A percentile compares a stretch with the other conserved stretches of the same genome.
phyloP scores from a whole-genome alignment of 78 protist genomes.

The Dictyostelium capitatum region DNA sequence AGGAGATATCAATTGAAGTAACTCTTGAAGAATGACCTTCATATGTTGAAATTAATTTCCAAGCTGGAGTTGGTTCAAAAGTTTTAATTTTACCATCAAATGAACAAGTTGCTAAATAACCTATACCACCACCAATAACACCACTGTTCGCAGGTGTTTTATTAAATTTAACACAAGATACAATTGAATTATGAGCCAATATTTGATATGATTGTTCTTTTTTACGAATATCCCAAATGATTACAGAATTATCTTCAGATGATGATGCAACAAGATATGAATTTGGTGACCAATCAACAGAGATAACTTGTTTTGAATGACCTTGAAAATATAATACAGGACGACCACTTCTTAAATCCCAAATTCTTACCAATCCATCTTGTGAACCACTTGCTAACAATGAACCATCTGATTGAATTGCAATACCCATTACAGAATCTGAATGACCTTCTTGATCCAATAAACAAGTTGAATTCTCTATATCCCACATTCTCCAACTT shows the following conservation, averaged over 20 bases:
- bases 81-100: constrained; percentile 50
- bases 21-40: constrained; percentile 63
- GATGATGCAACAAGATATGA: constrained; percentile 87
- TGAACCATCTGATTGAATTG: constrained; percentile 89
- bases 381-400: constrained; percentile 80
- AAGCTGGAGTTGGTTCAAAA: constrained; percentile 45
- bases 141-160: background rate
- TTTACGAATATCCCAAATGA: constrained; percentile 90
- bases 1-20: constrained; percentile 35
- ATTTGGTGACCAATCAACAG: constrained; percentile 86
- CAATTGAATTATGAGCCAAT: constrained; percentile 82
- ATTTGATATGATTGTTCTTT: constrained; percentile 41
- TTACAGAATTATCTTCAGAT: constrained; percentile 83
- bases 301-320: constrained; percentile 84
- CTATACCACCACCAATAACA: background rate
- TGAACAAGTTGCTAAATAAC: constrained; percentile 50
- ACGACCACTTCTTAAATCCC: constrained; percentile 92
- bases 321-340: constrained; percentile 82
- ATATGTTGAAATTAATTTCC: constrained; percentile 24
- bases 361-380: constrained; percentile 81
- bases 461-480: constrained; percentile 41
- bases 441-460: constrained; percentile 91
- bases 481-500: constrained; percentile 89
- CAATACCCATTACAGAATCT: constrained; percentile 69
- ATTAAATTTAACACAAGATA: constrained; percentile 80